Base-by-base conservation (phyloP, 805 yeast species). In the Starmerella gropengiesseri region DNA sequence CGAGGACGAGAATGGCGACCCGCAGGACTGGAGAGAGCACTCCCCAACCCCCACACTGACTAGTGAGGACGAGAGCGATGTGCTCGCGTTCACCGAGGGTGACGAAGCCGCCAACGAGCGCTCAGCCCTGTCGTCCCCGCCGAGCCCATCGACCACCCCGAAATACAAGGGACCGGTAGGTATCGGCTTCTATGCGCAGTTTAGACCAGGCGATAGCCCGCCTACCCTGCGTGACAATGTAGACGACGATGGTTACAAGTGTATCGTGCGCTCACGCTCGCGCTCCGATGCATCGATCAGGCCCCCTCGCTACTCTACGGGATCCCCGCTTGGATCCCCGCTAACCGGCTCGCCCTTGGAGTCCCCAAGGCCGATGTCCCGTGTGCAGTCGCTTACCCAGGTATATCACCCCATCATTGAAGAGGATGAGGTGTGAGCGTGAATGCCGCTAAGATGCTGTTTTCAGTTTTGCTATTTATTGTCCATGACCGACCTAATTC, bases 171-270 rank as follows among this genome's bases (percentile, higher is more conserved):
- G 31, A 8, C 39, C 39, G 2, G 31, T 36, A 23, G 39, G 39
- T 25, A 17, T 32, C 16, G 43, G 27, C 28, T 40, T 40, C 34
- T 40, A 40, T 38, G 36, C 43, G 20, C 43, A 33, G 20, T 40
- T 40, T 38, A 32, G 43, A 18, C 43, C 38, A 19, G 29, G 29
- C 21, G 9, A 11, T 14, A n/a, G 9, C 13, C 29, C 26, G 16
- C 18, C 19, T 28, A 19, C 23, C 11, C 9, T 27, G 14, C 20
- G n/a, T 7, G 37, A 31, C 16, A 22, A 40, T 26, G 33, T 17
- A 7, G 22, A 34, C 28, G 43, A 40, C 28, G 43, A 40, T 23
- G 43, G 43, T 16, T 40, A 40, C 29, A 19, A 22, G 17, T 30
- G 38, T 12, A 38, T 29, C 21, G 37, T 18, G 14, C 37, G 37